Base-by-base conservation (phyloP, 2,329 filamentous ascomycete species). In the Colletotrichum destructivum region DNA sequence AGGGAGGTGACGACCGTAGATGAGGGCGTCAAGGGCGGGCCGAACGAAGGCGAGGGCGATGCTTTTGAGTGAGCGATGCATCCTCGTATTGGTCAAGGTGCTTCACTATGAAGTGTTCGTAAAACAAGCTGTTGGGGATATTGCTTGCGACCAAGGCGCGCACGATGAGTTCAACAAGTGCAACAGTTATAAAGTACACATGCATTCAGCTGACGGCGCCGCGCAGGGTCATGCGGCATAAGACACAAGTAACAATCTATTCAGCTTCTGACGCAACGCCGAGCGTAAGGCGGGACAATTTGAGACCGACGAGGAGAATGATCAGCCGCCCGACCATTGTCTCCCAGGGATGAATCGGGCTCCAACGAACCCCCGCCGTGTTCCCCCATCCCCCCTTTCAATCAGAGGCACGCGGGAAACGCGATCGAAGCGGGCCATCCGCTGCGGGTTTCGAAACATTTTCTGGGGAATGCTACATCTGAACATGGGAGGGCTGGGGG, bases 11-110 rank as follows among this genome's bases (percentile, higher is more conserved):
- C 74, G 76, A 23, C 66, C 59, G 15, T 79, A 76, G 72, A 83
- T 81, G 51, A 85, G 64, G 31, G 81, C 80, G 52, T 82, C 79
- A 9, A 81, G 62, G 11, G 75, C 73, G 7, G 79, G 80, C 38
- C 79, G 74, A 56, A 78, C 74, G 74, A 73, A 76, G 6, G 55
- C 49, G 46, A 52, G 2, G 31, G 35, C n/a, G n/a, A 72, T 55
- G 49, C 69, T 55, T 60, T 21, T 46, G 38, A 55, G 31, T 18
- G 55, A 23, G n/a, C 59, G 63, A 23, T 62, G 38, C 46, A 72
- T 70, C 16, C n/a, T 47, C 12, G 9, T 23, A 31, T 23, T 6
- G 26, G 3, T 31, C 21, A 15, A 38, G 12, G 6, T 1, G 18
- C 3, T 18, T 18, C 26, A 2, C 23, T 61, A n/a, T 7, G 44